A percentile compares a stretch with the other conserved stretches of the same genome.
These are phyloP conservation scores for Leishmania mexicana DNA, from an alignment of 208 protist species.

Conservation along the genomic window DNA sequence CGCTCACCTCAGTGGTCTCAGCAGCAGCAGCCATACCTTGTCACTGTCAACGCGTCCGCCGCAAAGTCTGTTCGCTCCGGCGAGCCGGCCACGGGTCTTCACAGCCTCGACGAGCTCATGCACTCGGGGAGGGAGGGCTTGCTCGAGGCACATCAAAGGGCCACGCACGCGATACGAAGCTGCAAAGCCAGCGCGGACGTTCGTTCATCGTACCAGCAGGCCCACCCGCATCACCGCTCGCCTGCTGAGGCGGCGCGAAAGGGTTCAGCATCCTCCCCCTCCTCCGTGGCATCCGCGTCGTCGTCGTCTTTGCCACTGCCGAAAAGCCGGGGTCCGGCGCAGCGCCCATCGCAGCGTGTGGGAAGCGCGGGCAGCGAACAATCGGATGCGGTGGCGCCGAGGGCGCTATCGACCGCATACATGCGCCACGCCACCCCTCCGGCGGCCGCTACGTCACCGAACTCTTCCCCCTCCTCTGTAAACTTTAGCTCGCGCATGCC, in stretches of 20 bases:
- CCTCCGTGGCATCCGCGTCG: background rate
- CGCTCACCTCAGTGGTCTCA: background rate
- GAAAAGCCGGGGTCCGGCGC: background rate
- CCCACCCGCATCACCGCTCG: background rate
- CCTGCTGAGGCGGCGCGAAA: background rate
- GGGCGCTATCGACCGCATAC: background rate
- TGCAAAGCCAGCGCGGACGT: background rate
- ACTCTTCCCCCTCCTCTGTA: background rate
- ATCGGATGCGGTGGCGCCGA: background rate
- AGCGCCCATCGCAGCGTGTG: background rate
- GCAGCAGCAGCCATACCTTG: conserved; percentile 1
- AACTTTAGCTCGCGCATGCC: background rate
- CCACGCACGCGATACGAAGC: background rate
- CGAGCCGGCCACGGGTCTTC: background rate
- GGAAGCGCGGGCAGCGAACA: background rate
- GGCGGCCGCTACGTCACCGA: background rate
- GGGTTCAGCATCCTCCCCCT: background rate
- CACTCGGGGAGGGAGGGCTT: background rate
- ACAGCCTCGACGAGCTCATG: background rate
- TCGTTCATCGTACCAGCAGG: background rate
- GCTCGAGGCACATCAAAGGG: background rate
- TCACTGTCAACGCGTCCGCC: background rate
- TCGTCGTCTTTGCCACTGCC: background rate
- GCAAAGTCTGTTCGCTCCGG: background rate
- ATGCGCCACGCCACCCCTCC: background rate